A percentile compares a stretch with the other conserved stretches of the same genome.
Conservation (phyloP, 805 yeast species). For the Kodamaea kakaduensis region DNA sequence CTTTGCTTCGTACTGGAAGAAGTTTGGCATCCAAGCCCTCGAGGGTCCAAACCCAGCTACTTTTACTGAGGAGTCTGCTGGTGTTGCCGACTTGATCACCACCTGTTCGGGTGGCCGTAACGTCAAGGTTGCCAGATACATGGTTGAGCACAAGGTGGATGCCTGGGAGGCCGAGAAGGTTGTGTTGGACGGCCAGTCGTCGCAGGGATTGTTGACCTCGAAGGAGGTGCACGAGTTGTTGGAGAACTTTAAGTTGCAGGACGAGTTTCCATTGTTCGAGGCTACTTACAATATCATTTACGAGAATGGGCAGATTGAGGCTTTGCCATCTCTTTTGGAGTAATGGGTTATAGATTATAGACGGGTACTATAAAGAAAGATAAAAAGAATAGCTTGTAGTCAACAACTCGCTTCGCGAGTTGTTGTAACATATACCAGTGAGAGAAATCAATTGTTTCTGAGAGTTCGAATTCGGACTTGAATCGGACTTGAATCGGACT, state of each 20-base stretch:
- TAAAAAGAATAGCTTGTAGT: conserved; percentile 1
- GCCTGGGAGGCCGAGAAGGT: conserved; percentile 82
- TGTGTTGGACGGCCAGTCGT: conserved; percentile 90
- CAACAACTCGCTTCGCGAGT: no score
- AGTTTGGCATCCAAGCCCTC: conserved; percentile 48
- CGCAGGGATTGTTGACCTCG: conserved; percentile 91
- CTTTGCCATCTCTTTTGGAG: conserved; percentile 69
- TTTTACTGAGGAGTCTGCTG: conserved; percentile 90
- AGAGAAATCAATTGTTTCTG: no score
- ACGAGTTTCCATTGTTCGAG: conserved; percentile 77
- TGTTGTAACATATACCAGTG: no score
- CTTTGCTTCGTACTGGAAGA: conserved; percentile 58
- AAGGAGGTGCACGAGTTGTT: conserved; percentile 88
- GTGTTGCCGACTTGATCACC: conserved; percentile 97
- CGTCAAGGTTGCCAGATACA: conserved; percentile 81
- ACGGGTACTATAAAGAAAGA: neutral
- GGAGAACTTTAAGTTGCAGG: conserved; percentile 44
- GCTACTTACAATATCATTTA: conserved; percentile 81
- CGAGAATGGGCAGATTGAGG: conserved; percentile 68
- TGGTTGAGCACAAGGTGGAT: conserved; percentile 73
- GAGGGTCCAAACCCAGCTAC: conserved; percentile 72
- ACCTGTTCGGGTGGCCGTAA: conserved; percentile 98
- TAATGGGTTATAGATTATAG: conserved; percentile 1
- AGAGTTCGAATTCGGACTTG: no score
- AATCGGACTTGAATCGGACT: no score